Base-by-base conservation (phyloP, 2,329 filamentous ascomycete species). In the Neofusicoccum laricinum region DNA sequence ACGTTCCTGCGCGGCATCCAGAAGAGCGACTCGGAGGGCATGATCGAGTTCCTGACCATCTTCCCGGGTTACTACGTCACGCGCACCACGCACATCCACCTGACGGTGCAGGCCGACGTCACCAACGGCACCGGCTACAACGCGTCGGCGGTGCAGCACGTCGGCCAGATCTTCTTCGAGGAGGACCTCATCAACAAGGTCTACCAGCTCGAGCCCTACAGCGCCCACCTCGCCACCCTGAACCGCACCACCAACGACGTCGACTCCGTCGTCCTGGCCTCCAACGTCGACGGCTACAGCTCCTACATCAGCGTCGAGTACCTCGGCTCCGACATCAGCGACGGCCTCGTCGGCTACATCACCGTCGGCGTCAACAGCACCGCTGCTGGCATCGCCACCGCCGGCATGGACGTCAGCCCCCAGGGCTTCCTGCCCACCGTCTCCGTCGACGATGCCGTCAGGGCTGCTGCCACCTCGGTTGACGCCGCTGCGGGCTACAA, bases 141-240 rank as follows among this genome's bases (percentile, higher is more conserved):
- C 58, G 78, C 76, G 55, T 80, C 85, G 64, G 81, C 83, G 6
- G 53, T 58, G 19, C 53, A 58, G 57, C 86, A 90, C 75, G 80
- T 89, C 45, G 87, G 87, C 19, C 88, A 90, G 72, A 71, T 87
- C 57, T 90, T 86, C 80, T 86, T 87, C 64, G 85, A 90, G 71
- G 83, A 88, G 71, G 78, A 79, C 66, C 81, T 90, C 11, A 81
- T 86, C 68, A 69, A 69, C 32, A 66, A 77, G 41, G 84, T 89
- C 64, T 58, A 58, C 53, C 82, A 86, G 66, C 72, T 73, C 11
- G 76, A 75, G 0, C 82, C 84, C 2, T 80, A 81, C 72, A 77
- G 71, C 68, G 77, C 73, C 63, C 80, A 80, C 68, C 53, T 58
- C 6, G 15, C 14, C 12, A 77, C 69, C 19, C 74, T 77, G 61